These are phyloP conservation scores for Ottelia alismoides DNA, from an alignment of 106 monocot genomes.

Conservation along the genomic window DNA sequence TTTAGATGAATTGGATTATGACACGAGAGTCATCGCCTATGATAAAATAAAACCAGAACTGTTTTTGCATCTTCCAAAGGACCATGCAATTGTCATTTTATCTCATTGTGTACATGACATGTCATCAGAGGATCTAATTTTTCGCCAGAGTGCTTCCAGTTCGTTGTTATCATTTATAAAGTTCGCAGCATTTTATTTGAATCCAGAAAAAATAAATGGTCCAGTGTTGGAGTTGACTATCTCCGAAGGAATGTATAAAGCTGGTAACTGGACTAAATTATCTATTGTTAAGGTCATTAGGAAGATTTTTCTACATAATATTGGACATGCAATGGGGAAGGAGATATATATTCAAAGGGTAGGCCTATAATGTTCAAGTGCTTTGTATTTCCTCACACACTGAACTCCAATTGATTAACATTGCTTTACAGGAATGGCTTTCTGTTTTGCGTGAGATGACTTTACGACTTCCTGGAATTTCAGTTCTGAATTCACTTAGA, in stretches of 20 bases:
- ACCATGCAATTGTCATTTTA: conserved; percentile 50
- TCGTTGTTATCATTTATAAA: conserved; percentile 52
- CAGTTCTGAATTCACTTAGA: conserved; percentile 34
- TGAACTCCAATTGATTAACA: no score
- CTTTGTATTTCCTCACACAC: no score
- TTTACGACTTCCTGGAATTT: conserved; percentile 40
- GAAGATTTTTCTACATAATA: conserved; percentile 39
- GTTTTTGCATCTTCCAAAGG: conserved; percentile 30
- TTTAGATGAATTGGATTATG: conserved; percentile 84
- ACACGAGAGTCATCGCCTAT: conserved; percentile 60
- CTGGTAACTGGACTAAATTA: conserved; percentile 53
- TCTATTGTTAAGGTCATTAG: conserved; percentile 38
- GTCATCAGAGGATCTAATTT: conserved; percentile 66
- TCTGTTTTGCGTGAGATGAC: conserved; percentile 62
- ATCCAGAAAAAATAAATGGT: conserved; percentile 1
- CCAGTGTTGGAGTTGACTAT: conserved; percentile 2
- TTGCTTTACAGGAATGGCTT: conserved; percentile 98
- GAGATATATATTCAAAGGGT: conserved; percentile 64
- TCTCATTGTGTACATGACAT: conserved; percentile 86
- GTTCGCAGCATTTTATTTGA: conserved; percentile 36
- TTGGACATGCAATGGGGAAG: conserved; percentile 70
- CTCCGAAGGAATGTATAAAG: neutral
- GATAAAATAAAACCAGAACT: conserved; percentile 29
- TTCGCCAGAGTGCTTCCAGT: conserved; percentile 73
- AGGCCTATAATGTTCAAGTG: no score